Evolutionary conservation across 176 grass and related monocot species (phyloP), one percentile per base, ranked within the genome.

Genomic region (Puccinellia tenuiflora): DNA sequence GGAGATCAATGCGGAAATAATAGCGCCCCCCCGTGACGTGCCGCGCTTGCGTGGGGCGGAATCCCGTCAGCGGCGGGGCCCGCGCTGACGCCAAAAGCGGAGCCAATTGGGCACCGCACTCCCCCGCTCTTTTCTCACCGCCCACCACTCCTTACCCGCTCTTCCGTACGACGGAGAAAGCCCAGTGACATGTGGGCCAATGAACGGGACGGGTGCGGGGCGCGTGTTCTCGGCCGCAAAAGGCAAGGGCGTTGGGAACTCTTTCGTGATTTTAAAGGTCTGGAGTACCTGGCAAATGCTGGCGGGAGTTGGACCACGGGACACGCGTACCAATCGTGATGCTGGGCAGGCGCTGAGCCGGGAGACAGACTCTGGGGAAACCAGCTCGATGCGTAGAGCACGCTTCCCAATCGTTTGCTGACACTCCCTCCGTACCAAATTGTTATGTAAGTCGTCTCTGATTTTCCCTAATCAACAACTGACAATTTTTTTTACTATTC

Each of bases 81-180:
- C 55, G 1, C 17, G 34, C 72, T 83, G 88, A 86, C 84, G 65
- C 73, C 37, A 73, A 46, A 39, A 37, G 46, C 3, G 50, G 43
- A 83, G 56, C 73, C n/a, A 65, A 79, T 78, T 26, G n/a, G 4
- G n/a, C 35, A 1, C 53, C 67, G 1, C 34, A 8, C 2, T 10
- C 21, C 21, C 38, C 26, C 29, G 16, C 3, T 0, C 54, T 73
- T 86, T 83, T 82, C 37, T 83, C 88, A 90, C 88, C 88, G 84
- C 88, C 84, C 83, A n/a, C 84, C 88, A 18, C 5, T 0, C 7
- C 66, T 59, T 90, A 90, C 88, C 84, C 79, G 34, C 77, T 0
- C 0, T 0, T 7, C 51, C 2, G 69, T 33, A 42, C 60, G 2
- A 3, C 0, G 0, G 0, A 0, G 3, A 0, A 0, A 2, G 0